A percentile compares a stretch with the other conserved stretches of the same genome.
Evolutionary conservation across 2,329 filamentous ascomycete genomes (phyloP).

Genomic region (Zasmidium citrigriseum): DNA sequence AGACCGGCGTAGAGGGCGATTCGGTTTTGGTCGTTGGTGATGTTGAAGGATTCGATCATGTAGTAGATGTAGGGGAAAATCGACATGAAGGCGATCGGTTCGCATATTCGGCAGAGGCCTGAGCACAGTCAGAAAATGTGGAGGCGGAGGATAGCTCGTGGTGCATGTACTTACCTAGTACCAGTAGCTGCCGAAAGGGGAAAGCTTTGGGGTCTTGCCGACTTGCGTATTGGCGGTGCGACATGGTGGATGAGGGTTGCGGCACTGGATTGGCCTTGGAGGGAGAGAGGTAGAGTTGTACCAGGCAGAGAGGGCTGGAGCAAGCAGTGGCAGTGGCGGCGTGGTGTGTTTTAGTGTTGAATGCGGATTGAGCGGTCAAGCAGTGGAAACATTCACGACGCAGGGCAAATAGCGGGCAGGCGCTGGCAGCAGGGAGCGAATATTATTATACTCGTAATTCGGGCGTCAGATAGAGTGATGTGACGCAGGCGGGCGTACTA

Average conservation of each 20-base stretch:
- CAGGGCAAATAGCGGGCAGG: conserved; percentile 1
- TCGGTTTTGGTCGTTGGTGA: conserved; percentile 74
- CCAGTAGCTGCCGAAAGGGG: conserved; percentile 59
- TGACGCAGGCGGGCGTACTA: conserved; percentile 8
- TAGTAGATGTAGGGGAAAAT: conserved; percentile 98
- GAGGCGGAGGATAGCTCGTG: neutral
- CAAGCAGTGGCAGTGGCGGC: neutral
- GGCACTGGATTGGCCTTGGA: conserved; percentile 5
- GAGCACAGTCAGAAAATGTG: conserved; percentile 1
- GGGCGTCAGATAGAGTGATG: conserved; percentile 12
- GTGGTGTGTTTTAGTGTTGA: conserved; percentile 5
- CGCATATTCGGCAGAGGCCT: conserved; percentile 83
- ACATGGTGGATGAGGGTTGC: conserved; percentile 18
- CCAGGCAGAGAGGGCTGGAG: conserved; percentile 5
- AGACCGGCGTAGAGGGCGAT: conserved; percentile 93
- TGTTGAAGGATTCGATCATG: conserved; percentile 91
- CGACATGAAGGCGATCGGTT: conserved; percentile 99
- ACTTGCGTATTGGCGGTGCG: conserved; percentile 13
- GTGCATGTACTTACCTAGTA: conserved; percentile 48
- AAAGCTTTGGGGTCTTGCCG: conserved; percentile 44
- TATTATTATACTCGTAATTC: conserved; percentile 6
- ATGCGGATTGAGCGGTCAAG: conserved; percentile 7
- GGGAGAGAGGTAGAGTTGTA: conserved; percentile 4
- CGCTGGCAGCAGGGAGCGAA: neutral
- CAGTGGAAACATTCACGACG: conserved; percentile 5